Evolutionary conservation across 2,329 filamentous ascomycete species (phyloP), one percentile per base, ranked within the genome.

Genomic region (Byssoonygena ceratinophila): DNA sequence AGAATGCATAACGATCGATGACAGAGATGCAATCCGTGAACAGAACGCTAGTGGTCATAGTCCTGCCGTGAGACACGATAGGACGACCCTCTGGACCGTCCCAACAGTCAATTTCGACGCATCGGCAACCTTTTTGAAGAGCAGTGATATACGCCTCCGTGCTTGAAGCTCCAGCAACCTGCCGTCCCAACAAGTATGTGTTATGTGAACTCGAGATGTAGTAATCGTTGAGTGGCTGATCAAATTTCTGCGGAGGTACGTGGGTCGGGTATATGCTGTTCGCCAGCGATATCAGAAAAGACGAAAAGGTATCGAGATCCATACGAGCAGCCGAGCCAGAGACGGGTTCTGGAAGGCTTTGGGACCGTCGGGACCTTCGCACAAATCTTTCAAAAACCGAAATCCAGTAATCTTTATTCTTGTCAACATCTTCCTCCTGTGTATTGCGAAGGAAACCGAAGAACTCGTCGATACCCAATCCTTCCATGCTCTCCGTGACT

Each of bases 181-280:
- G 92, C 51, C 90, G 83, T 12, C 92, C 92, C 3, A 94, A 76
- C 0, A 98, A 82, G 63, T 98, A 98, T 0, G 92, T 98, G 69
- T 98, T 98, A 75, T 98, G 92, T 1, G 92, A 97, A 72, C 90
- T 96, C 1, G 91, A 97, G 59, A 98, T 92, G 73, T 89, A 96
- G 69, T 98, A 98, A 65, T 97, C 91, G 65, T 94, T 95, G 66
- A 97, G 74, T 0, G 92, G 92, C 22, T 86, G 81, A 63, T 94
- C 82, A 51, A 96, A 80, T 4, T 74, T 74, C 52, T 82, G 80
- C 25, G 80, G 71, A 11, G 78, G 69, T n/a, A 80, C 77, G 55
- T 78, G 76, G 39, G 78, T 77, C 25, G 77, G 71, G 39, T 88
- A 77, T 1, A 85, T 76, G 1, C 80, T 76, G 63, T 94, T 94